Evolutionary conservation across 192 early-diverging fungal species (phyloP).

Genomic region (Paraglomus brasilianum): DNA sequence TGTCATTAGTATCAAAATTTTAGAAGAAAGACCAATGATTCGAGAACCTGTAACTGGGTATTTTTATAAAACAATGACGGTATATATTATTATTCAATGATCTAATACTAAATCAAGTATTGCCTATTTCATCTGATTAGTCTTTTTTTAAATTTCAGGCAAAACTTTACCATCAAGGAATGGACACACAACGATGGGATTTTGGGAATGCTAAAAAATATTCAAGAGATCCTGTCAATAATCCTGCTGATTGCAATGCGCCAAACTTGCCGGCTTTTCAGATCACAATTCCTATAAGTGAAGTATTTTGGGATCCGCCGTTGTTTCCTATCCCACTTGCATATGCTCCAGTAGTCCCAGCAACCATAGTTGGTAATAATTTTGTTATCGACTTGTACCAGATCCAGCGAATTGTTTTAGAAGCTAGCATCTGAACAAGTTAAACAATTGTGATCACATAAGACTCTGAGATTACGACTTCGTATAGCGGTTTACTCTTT

Average conservation of each 20-base stretch:
- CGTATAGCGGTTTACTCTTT: too few relatives aligned
- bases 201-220: constrained; percentile 21
- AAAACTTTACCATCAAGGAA: constrained; percentile 22
- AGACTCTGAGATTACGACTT: too few relatives aligned
- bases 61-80: constrained; percentile 24
- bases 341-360: background rate
- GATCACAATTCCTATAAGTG: constrained; percentile 14
- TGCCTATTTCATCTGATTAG: constrained; percentile 17
- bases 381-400: constrained; percentile 20
- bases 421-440: constrained; percentile 11
- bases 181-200: background rate
- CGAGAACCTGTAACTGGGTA: constrained; percentile 13
- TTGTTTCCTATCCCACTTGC: background rate
- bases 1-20: constrained; percentile 11
- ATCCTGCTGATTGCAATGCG: constrained; percentile 9
- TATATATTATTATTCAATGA: constrained; percentile 19
- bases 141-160: constrained; percentile 16
- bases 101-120: constrained; percentile 19
- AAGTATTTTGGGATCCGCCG: constrained; percentile 16
- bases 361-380: background rate
- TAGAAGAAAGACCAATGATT: constrained; percentile 3
- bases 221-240: constrained; percentile 4
- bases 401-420: background rate
- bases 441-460: too few relatives aligned
- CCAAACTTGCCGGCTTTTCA: constrained; percentile 16